Base-by-base conservation (phyloP, 1,284 basidiomycete species). In the Lentinula novae-zelandiae region DNA sequence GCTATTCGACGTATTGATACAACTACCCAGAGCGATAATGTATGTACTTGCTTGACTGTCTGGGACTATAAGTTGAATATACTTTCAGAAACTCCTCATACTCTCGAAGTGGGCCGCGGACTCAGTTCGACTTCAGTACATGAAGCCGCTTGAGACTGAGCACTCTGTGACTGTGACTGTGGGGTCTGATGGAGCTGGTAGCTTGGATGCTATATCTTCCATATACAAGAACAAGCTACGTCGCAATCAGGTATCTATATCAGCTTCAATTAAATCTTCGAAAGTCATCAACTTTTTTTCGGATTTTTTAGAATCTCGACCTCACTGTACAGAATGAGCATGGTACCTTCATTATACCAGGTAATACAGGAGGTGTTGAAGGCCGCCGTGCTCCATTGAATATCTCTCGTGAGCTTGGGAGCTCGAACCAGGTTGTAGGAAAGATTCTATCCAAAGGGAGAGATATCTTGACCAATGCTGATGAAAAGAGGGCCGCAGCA, bases 381-480 rank as follows among this genome's bases (percentile, higher is more conserved):
- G 70, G 70, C 6, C 62, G 65, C 40, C 49, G 38, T 4, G 60
- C 63, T 13, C 54, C 56, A 39, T 59, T 69, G 5, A 49, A 60
- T n/a, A n/a, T 58, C 12, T 13, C 60, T 27, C 59, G 75, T 53
- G 67, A 60, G 49, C 36, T 74, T 5, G 71, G 66, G 2, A 56
- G 61, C 27, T 64, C 76, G 52, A 65, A 62, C 38, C 62, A 39
- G n/a, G 66, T 64, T 10, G 64, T 64, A 49, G 64, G 61, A 13
- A 70, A 79, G 20, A 64, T 69, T 36, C 74, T 69, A 17, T 76
- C 84, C 2, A 70, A 76, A 62, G 86, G 85, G 0, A 76, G 74
- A 42, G 84, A 81, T 48, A 77, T 73, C 27, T 80, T 79, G 7
- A 88, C 86, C 5, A 66, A 64, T 20, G 84, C 86, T 38, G 84